phyloP scores from a whole-genome alignment of 169 alveolate species.

The Plasmodium gallinaceum region DNA sequence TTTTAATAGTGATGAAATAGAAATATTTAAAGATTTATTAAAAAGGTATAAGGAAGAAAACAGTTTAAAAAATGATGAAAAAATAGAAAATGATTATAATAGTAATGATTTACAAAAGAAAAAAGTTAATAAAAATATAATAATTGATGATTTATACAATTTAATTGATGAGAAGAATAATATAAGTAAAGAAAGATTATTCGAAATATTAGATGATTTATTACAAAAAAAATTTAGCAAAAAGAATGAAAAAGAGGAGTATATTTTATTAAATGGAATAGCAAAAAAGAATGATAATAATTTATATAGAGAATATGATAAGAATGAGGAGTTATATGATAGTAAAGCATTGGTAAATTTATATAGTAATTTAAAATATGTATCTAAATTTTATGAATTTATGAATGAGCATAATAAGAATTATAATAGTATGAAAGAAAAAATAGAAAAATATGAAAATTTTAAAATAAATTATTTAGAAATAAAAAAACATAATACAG shows the following conservation, averaged over 20 bases:
- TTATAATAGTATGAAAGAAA: conserved; percentile 39
- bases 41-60: conserved; percentile 15
- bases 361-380: conserved; percentile 41
- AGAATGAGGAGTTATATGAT: not conserved
- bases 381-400: conserved; percentile 32
- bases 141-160: too few relatives aligned
- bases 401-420: conserved; percentile 57
- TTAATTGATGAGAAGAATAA: too few relatives aligned
- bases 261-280: conserved; percentile 20
- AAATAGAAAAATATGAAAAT: conserved; percentile 42
- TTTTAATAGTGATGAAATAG: conserved; percentile 43
- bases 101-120: not conserved
- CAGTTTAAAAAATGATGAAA: not conserved
- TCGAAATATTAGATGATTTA: too few relatives aligned
- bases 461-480: conserved; percentile 36
- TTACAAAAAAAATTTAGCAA: not conserved
- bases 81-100: not conserved
- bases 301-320: not conserved
- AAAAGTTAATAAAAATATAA: not conserved
- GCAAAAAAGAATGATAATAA: conserved; percentile 7
- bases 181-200: too few relatives aligned
- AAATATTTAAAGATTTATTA: conserved; percentile 6
- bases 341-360: not conserved
- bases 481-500: conserved; percentile 26
- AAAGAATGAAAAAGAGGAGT: conserved; percentile 8